Evolutionary conservation across 768 basidiomycete species (phyloP).

Genomic region (Leccinum olivaceopallidum): DNA sequence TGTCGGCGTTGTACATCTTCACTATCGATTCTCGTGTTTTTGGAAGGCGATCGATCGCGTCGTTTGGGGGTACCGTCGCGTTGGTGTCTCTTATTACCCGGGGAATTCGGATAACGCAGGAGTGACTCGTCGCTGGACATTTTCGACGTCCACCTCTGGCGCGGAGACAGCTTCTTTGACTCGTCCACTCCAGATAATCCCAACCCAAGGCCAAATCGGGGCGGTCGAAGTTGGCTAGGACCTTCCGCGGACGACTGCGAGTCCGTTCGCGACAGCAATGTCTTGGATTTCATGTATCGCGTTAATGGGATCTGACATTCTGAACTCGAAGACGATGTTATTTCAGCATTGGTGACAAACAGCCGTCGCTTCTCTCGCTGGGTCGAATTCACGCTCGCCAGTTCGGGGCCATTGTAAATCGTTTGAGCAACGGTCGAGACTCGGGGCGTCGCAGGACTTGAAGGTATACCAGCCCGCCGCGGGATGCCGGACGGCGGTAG

Average conservation of each 20-base stretch:
- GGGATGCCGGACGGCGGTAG: constrained; percentile 27
- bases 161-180: constrained; percentile 12
- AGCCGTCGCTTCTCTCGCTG: constrained; percentile 38
- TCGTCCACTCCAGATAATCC: constrained; percentile 22
- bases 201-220: constrained; percentile 33
- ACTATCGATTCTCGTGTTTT: constrained; percentile 4
- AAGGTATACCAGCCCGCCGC: constrained; percentile 22
- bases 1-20: constrained; percentile 19
- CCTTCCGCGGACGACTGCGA: constrained; percentile 24
- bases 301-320: constrained; percentile 34
- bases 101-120: constrained; percentile 8
- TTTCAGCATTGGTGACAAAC: constrained; percentile 46
- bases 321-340: constrained; percentile 43
- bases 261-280: constrained; percentile 17
- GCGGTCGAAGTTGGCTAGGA: constrained; percentile 17
- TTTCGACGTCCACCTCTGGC: constrained; percentile 21
- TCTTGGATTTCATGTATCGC: constrained; percentile 19
- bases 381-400: constrained; percentile 31
- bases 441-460: constrained; percentile 20
- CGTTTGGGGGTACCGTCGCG: constrained; percentile 13
- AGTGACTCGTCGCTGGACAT: constrained; percentile 2
- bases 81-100: constrained; percentile 9
- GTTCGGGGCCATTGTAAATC: constrained; percentile 27
- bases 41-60: constrained; percentile 13
- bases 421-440: constrained; percentile 1